Evolutionary conservation across 768 basidiomycete species (phyloP).

Genomic region (Rickenella mellea): DNA sequence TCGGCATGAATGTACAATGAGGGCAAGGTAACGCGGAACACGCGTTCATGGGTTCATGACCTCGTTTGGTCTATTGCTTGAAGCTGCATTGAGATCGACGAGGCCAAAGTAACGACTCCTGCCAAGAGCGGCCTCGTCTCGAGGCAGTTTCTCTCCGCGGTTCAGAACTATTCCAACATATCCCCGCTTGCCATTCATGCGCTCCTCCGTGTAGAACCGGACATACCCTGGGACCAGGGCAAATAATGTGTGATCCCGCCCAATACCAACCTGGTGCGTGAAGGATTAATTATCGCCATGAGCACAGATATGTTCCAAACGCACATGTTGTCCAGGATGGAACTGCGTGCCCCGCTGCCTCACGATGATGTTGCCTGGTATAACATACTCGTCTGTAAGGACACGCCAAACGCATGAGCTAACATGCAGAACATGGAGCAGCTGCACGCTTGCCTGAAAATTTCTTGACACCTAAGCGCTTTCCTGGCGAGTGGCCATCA

Average conservation of each 20-base stretch:
- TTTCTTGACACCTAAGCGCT: constrained; percentile 91
- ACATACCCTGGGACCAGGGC: constrained; percentile 87
- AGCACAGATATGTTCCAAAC: constrained; percentile 17
- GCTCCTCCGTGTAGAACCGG: constrained; percentile 84
- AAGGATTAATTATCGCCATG: constrained; percentile 1
- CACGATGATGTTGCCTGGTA: constrained; percentile 93
- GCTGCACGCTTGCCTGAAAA: constrained; percentile 66
- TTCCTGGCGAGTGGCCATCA: constrained; percentile 86
- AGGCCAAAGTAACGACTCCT: constrained; percentile 81
- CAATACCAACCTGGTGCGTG: constrained; percentile 66
- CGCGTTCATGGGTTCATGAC: neutral
- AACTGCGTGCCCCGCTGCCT: constrained; percentile 89
- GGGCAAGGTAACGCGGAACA: neutral
- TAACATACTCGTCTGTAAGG: constrained; percentile 72
- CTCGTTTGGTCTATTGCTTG: neutral
- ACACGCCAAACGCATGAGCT: constrained; percentile 1
- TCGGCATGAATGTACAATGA: neutral
- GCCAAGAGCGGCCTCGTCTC: constrained; percentile 63
- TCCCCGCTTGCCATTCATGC: constrained; percentile 62
- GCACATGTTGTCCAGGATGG: constrained; percentile 88
- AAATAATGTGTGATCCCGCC: constrained; percentile 91
- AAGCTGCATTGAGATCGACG: constrained; percentile 49
- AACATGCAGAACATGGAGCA: neutral
- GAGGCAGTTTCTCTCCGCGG: constrained; percentile 78
- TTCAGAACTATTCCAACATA: constrained; percentile 80